Conservation (phyloP, 2,329 filamentous ascomycete genomes). For the Dactylonectria macrodidyma region DNA sequence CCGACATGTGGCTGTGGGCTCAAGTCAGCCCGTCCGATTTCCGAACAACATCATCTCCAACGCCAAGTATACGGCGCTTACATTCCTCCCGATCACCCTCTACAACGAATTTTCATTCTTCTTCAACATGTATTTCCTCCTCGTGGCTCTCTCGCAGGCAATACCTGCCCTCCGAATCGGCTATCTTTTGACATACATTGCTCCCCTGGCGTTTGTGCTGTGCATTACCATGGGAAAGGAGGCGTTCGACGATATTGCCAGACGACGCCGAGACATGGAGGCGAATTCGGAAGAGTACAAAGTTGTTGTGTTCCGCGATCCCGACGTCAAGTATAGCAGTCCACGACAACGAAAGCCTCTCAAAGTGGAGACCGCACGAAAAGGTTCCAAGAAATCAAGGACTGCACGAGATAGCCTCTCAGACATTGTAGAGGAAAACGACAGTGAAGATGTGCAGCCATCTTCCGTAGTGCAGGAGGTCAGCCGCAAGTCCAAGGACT, state of each 20-base stretch:
- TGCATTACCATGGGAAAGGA: conserved; percentile 95
- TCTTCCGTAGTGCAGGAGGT: conserved; percentile 75
- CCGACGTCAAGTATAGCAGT: conserved; percentile 56
- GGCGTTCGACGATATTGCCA: conserved; percentile 91
- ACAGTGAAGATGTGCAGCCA: conserved; percentile 54
- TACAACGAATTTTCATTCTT: conserved; percentile 99
- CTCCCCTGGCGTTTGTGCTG: conserved; percentile 91
- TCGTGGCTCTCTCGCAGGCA: conserved; percentile 94
- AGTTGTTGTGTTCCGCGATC: conserved; percentile 79
- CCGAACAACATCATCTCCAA: conserved; percentile 95
- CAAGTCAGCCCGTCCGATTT: conserved; percentile 80
- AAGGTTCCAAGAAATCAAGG: conserved; percentile 50
- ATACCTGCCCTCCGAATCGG: conserved; percentile 93
- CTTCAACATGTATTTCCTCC: conserved; percentile 98
- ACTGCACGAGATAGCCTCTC: conserved; percentile 61
- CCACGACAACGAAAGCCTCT: conserved; percentile 56
- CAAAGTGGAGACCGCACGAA: conserved; percentile 59
- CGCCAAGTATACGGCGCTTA: conserved; percentile 96
- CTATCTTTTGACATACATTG: conserved; percentile 95
- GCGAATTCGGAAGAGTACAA: conserved; percentile 94
- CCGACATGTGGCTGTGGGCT: conserved; percentile 82
- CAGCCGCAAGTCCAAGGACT: conserved; percentile 85
- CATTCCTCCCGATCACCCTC: conserved; percentile 92
- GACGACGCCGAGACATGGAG: conserved; percentile 89
- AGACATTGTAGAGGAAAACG: conserved; percentile 79